phyloP scores from a whole-genome alignment of 2,329 filamentous ascomycete species.

The Xenosphaeropsis pyriputrescens region DNA sequence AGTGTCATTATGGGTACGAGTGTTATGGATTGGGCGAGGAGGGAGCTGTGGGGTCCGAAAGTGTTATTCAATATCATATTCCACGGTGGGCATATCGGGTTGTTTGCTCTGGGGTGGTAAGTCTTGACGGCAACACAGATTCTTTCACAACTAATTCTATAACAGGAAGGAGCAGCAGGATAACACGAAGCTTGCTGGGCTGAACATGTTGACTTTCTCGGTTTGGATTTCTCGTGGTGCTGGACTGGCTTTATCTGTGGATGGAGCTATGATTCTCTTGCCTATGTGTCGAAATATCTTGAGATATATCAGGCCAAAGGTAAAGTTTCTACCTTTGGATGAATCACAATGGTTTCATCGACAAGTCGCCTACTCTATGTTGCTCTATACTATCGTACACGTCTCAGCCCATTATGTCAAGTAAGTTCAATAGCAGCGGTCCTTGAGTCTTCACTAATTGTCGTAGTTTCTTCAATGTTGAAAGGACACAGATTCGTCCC shows the following conservation, averaged over 20 bases:
- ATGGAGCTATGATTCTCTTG: slow-evolving; percentile 76
- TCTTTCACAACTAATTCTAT: not conserved
- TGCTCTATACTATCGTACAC: slow-evolving; percentile 71
- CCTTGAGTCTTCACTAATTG: slow-evolving; percentile 3
- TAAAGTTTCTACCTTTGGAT: slow-evolving; percentile 82
- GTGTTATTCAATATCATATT: slow-evolving; percentile 70
- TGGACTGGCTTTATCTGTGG: slow-evolving; percentile 70
- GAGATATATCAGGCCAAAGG: slow-evolving; percentile 70
- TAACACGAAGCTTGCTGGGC: slow-evolving; percentile 53
- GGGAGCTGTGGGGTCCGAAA: slow-evolving; percentile 57
- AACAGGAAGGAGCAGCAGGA: slow-evolving; percentile 62
- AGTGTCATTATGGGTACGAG: slow-evolving; percentile 10
- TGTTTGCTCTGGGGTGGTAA: slow-evolving; percentile 83
- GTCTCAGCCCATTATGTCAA: slow-evolving; percentile 84
- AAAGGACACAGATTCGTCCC: slow-evolving; percentile 67
- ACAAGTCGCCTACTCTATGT: slow-evolving; percentile 79
- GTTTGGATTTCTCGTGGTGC: slow-evolving; percentile 96
- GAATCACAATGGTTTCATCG: slow-evolving; percentile 96
- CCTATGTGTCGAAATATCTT: slow-evolving; percentile 91
- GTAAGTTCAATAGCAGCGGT: slow-evolving; percentile 29
- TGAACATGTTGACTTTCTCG: slow-evolving; percentile 75
- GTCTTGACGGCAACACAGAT: not conserved
- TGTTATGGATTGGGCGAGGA: slow-evolving; percentile 24
- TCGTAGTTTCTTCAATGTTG: slow-evolving; percentile 81
- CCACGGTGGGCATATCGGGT: slow-evolving; percentile 59